A percentile compares a stretch with the other conserved stretches of the same genome.
Evolutionary conservation across 2,329 filamentous ascomycete species (phyloP).

Genomic region (Parastagonospora nodorum): DNA sequence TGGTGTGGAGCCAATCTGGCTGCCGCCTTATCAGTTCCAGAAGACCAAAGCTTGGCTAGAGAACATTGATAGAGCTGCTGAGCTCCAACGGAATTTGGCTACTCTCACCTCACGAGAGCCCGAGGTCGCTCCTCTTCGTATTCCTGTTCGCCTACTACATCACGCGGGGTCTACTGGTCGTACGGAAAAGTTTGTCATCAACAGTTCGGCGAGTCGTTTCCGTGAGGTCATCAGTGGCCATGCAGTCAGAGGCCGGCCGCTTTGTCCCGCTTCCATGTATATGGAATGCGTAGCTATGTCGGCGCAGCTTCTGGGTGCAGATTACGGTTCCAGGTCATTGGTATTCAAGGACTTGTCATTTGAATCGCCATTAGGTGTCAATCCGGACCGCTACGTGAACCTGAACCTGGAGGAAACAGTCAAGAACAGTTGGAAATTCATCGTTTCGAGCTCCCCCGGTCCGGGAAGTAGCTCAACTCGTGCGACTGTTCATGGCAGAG

Average conservation of each 20-base stretch:
- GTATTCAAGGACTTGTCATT: conserved; percentile 12
- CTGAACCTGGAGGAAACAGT: no score
- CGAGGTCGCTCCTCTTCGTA: no score
- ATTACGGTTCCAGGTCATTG: conserved; percentile 4
- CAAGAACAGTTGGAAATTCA: no score
- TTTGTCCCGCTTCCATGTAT: conserved; percentile 26
- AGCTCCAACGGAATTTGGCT: neutral
- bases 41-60: neutral
- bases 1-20: neutral
- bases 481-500: no score
- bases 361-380: conserved; percentile 12
- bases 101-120: neutral
- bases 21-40: neutral
- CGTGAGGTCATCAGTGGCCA: conserved; percentile 15
- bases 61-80: neutral
- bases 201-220: conserved; percentile 12
- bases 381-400: conserved; percentile 8
- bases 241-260: conserved; percentile 16
- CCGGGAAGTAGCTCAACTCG: no score
- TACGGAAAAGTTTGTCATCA: conserved; percentile 9
- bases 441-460: no score
- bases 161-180: neutral
- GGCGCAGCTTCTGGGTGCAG: conserved; percentile 1
- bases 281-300: conserved; percentile 25
- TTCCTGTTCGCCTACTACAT: conserved; percentile 3